A percentile compares a stretch with the other conserved stretches of the same genome.
Conservation (phyloP, 345 rosid species). For the Cardamine resedifolia region DNA sequence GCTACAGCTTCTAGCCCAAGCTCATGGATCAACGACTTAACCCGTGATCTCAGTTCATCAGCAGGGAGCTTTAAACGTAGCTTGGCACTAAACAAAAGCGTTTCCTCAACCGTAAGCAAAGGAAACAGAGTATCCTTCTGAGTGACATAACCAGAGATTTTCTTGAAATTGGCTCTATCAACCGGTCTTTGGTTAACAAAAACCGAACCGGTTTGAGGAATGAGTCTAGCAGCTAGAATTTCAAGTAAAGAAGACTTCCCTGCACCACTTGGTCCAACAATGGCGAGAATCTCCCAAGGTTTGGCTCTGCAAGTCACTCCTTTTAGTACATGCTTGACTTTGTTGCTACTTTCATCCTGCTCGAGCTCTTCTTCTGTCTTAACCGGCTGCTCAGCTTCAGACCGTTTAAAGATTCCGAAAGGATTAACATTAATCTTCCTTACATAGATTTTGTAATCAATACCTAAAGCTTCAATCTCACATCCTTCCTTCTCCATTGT, state of each 20-base stretch:
- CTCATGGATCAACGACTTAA: slow-evolving; percentile 69
- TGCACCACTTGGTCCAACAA: slow-evolving; percentile 96
- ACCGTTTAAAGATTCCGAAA: slow-evolving; percentile 34
- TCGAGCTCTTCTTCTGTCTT: slow-evolving; percentile 30
- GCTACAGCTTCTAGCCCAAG: slow-evolving; percentile 81
- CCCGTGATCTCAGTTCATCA: slow-evolving; percentile 50
- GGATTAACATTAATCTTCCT: slow-evolving; percentile 34
- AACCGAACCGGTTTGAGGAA: slow-evolving; percentile 65
- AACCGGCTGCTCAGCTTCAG: slow-evolving; percentile 29
- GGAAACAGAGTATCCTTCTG: slow-evolving; percentile 92
- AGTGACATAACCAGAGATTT: slow-evolving; percentile 79
- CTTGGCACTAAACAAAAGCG: slow-evolving; percentile 85
- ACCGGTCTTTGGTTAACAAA: slow-evolving; percentile 60
- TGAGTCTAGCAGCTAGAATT: slow-evolving; percentile 66
- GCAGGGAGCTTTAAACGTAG: slow-evolving; percentile 67
- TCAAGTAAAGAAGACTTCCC: slow-evolving; percentile 89
- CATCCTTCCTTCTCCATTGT: slow-evolving; percentile 85
- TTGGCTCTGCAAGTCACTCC: slow-evolving; percentile 79
- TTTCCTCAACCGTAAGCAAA: slow-evolving; percentile 90
- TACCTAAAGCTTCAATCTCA: slow-evolving; percentile 75
- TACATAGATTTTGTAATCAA: slow-evolving; percentile 57
- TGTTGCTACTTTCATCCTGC: slow-evolving; percentile 33
- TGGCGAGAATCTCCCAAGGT: slow-evolving; percentile 92
- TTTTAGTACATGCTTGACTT: slow-evolving; percentile 57
- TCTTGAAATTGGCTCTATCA: slow-evolving; percentile 65